Percentiles rank a stretch among this genome's conserved stretches.
Evolutionary conservation across 331 rosid genomes (phyloP).

Genomic region (Quercus phellos): DNA sequence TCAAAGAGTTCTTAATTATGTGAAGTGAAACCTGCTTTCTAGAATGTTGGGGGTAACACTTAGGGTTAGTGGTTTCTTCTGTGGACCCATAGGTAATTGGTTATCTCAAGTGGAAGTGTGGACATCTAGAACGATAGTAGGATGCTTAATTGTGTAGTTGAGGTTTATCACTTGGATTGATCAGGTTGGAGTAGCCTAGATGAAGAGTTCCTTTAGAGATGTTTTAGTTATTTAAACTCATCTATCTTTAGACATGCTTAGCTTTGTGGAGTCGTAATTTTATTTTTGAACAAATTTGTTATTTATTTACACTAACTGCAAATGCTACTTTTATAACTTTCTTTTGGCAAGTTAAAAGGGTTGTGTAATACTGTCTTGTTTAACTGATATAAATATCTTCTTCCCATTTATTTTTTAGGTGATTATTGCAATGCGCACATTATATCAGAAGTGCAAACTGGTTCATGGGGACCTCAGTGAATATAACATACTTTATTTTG

Average conservation of each 20-base stretch:
- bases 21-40: neutral
- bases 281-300: neutral
- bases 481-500: constrained; percentile 80
- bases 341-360: neutral
- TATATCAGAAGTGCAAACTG: constrained; percentile 88
- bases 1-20: neutral
- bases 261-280: neutral
- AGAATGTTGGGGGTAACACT: neutral
- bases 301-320: neutral
- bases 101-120: neutral
- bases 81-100: neutral
- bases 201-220: constrained; percentile 3
- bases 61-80: neutral
- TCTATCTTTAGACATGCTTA: neutral
- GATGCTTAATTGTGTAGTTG: neutral
- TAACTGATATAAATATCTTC: neutral
- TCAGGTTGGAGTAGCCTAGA: neutral
- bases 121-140: constrained; percentile 2
- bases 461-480: constrained; percentile 97
- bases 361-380: neutral
- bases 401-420: constrained; percentile 31
- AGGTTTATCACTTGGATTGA: neutral
- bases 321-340: neutral
- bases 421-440: constrained; percentile 74
- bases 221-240: neutral